Conservation (phyloP, 73 alveolate species). For the Breviolum minutum region DNA sequence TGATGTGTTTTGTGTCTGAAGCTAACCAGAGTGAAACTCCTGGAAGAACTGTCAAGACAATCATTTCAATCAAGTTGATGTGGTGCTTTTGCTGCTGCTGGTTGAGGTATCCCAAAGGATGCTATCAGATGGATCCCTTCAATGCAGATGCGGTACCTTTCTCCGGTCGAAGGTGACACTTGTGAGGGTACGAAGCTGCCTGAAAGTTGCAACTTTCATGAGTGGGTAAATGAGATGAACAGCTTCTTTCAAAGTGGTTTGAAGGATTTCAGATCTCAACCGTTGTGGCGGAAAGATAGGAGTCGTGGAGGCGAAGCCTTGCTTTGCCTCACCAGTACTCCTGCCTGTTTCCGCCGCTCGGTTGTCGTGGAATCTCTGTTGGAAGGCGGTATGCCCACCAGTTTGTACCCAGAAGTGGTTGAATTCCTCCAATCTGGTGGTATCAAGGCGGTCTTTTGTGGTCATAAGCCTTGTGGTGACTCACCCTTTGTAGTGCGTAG, state of each 20-base stretch:
- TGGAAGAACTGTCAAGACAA: no score
- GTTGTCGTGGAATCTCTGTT: conserved; percentile 16
- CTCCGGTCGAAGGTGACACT: not conserved
- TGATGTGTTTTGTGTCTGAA: not conserved
- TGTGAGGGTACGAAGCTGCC: not conserved
- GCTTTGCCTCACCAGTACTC: conserved; percentile 18
- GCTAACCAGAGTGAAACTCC: no score
- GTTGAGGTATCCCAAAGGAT: not conserved
- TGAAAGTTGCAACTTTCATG: not conserved
- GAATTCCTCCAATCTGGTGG: conserved; percentile 7
- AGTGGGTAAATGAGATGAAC: conserved; percentile 14
- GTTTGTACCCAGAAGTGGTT: not conserved
- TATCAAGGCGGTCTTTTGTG: conserved; percentile 26
- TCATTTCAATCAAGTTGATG: no score
- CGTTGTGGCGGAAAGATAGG: not conserved
- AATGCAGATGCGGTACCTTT: conserved; percentile 30
- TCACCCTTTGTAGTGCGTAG: conserved; percentile 50
- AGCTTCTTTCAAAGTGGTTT: not conserved
- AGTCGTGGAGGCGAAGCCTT: conserved; percentile 42
- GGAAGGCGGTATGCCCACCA: conserved; percentile 30
- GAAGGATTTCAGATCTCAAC: not conserved
- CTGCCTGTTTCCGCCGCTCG: conserved; percentile 43
- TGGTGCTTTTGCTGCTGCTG: not conserved
- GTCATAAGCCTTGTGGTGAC: conserved; percentile 78
- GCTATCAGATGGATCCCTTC: conserved; percentile 25